Evolutionary conservation across 495 filamentous ascomycete species (phyloP), one percentile per base, ranked within the genome.

Genomic region (Pyronema domesticum): DNA sequence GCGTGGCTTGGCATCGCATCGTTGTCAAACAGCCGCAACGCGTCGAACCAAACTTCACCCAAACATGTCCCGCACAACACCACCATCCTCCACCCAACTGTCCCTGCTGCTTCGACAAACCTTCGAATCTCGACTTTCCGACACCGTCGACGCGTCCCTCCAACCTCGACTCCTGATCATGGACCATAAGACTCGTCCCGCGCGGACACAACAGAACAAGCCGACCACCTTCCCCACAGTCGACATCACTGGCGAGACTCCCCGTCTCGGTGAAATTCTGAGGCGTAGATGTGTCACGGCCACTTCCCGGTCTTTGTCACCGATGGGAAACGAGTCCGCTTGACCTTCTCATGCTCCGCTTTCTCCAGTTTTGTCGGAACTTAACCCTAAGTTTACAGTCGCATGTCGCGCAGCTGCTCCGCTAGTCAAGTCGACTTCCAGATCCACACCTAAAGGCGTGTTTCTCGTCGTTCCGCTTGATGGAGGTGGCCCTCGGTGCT

Each of bases 331-430:
- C 51, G 61, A 55, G 55, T 42, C 47, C 43, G 46, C 52, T 40
- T 13, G 50, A 53, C 11, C n/a, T 33, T 18, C 17, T 19, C 17
- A 42, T 35, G 19, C 13, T 8, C 37, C 50, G 35, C 54, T 23
- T 65, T 63, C 37, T 61, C 58, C 62, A 53, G 34, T 11, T 47
- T 44, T 58, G 51, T 56, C 58, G 62, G 62, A 61, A 65, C 62
- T 59, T 65, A 65, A 65, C 62, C 62, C 62, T 65, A 65, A 65
- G 62, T 54, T 39, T 54, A 30, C 55, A 18, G 53, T 62, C 49
- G 45, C 13, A 54, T 65, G 62, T 57, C 48, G 57, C 62, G 56
- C 58, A 61, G 62, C 60, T 57, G 55, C 53, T 57, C 43, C 50
- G 45, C 54, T 13, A 53, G 35, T 45, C 40, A 39, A 34, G 23